phyloP scores from a whole-genome alignment of 495 filamentous ascomycete species.

The Aspergillus incahuasiensis region DNA sequence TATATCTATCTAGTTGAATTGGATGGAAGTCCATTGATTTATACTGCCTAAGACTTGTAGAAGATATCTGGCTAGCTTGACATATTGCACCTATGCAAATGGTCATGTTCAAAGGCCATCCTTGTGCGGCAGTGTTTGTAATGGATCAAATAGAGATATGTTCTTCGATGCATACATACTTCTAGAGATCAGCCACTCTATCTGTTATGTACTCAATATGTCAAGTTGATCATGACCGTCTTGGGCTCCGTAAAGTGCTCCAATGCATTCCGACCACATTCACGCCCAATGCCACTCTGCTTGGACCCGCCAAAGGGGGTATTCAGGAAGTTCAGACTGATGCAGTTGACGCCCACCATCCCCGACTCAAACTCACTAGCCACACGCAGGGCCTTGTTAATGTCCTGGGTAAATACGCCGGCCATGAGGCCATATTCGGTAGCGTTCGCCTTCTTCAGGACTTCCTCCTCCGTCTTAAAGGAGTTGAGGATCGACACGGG shows the following conservation, averaged over 20 bases:
- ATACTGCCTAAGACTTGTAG: too few relatives aligned
- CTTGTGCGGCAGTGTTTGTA: too few relatives aligned
- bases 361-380: conserved; percentile 34
- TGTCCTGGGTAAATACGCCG: conserved; percentile 42
- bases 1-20: too few relatives aligned
- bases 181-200: too few relatives aligned
- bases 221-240: conserved; percentile 40
- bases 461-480: not conserved
- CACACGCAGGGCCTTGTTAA: conserved; percentile 40
- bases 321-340: conserved; percentile 22
- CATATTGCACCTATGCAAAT: too few relatives aligned
- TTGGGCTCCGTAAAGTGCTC: conserved; percentile 22
- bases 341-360: conserved; percentile 47
- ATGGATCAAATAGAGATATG: too few relatives aligned
- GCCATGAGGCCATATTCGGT: conserved; percentile 26
- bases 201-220: not conserved
- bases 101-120: too few relatives aligned
- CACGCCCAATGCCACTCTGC: conserved; percentile 52
- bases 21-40: too few relatives aligned
- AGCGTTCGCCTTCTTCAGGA: not conserved
- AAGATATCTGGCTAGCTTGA: too few relatives aligned
- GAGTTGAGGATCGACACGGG: not conserved
- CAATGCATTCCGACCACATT: conserved; percentile 70
- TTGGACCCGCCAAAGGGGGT: conserved; percentile 48
- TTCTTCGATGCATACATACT: too few relatives aligned